A percentile compares a stretch with the other conserved stretches of the same genome.
These are phyloP conservation scores for Westerdykella sp. DNA, from an alignment of 2,329 filamentous ascomycete genomes.

Conservation along the genomic window DNA sequence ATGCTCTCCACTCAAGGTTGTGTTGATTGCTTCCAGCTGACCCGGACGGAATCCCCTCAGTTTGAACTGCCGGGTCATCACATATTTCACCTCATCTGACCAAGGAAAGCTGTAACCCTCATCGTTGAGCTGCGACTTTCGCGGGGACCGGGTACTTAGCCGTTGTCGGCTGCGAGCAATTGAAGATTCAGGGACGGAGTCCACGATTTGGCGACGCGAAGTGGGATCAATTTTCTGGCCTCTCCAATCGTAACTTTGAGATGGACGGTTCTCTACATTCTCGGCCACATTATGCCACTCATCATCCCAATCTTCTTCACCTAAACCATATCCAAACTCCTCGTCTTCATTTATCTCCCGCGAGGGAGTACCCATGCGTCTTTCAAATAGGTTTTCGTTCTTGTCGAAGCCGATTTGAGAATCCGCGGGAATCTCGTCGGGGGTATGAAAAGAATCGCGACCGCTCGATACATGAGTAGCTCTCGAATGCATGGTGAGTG, in stretches of 20 bases:
- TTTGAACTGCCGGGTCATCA: conserved; percentile 76
- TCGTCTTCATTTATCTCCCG: conserved; percentile 8
- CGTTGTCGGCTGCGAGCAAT: conserved; percentile 14
- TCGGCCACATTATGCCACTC: conserved; percentile 29
- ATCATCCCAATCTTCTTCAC: conserved; percentile 14
- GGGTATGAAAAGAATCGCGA: conserved; percentile 9
- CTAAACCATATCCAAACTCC: conserved; percentile 2
- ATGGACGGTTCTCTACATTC: conserved; percentile 36
- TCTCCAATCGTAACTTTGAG: conserved; percentile 24
- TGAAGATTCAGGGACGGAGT: conserved; percentile 30
- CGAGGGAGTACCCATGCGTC: conserved; percentile 16
- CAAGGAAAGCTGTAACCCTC: conserved; percentile 50
- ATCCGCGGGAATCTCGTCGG: conserved; percentile 20
- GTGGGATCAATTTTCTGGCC: conserved; percentile 15
- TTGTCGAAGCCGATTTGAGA: conserved; percentile 19
- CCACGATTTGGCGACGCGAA: conserved; percentile 9
- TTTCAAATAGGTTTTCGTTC: conserved; percentile 16
- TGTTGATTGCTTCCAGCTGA: conserved; percentile 93
- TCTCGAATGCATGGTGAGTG: conserved; percentile 5
- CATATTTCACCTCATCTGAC: conserved; percentile 77
- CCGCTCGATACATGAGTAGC: conserved; percentile 4
- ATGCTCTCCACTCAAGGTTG: conserved; percentile 79
- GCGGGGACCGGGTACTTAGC: conserved; percentile 18
- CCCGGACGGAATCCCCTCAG: conserved; percentile 84
- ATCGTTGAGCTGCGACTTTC: conserved; percentile 22